Evolutionary conservation across 306 rosid species (phyloP), one percentile per base, ranked within the genome.

Genomic region (Chamaecrista fasciculata): DNA sequence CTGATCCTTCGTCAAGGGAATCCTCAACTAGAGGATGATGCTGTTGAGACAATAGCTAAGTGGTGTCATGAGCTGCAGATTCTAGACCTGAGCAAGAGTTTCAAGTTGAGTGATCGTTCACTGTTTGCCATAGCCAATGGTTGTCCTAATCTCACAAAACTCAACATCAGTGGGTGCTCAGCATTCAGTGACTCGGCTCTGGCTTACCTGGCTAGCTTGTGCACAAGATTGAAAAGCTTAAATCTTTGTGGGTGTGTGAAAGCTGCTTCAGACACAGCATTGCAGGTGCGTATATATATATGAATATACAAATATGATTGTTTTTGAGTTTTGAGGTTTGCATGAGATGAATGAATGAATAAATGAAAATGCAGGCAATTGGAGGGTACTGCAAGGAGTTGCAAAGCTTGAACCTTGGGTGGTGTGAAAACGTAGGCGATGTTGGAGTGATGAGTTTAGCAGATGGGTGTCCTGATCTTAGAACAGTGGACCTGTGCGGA

Each of bases 21-120:
- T 76, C 84, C 97, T 37, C 96, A 84, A 75, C 95, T 95, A 33
- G 87, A 87, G 69, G 99, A 95, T 43, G 46, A 62, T 62, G 95
- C 95, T 67, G 89, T 95, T 62, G 84, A 86, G 79, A 60, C 84
- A 57, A 86, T 95, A 62, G 84, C 97, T 72, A 78, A 82, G 56
- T 85, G 50, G 81, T 95, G 91, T 62, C 85, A 64, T 48, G 97
- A 87, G 63, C 82, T 95, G 75, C 99, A 95, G 87, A 80, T 86
- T 67, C 86, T 95, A 76, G 96, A 95, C 81, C 95, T 95, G 25
- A 91, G 99, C 84, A 95, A 91, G 84, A 89, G 99, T 75, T 95
- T 91, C 85, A 91, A 77, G 82, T 97, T 95, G 53, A 83, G 82
- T 2, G 99, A 91, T 71, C 11, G 71, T 15, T 95, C 99, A 46